These are phyloP conservation scores for Endoconidiophora laricicola DNA, from an alignment of 2,329 filamentous ascomycete genomes.

Conservation along the genomic window DNA sequence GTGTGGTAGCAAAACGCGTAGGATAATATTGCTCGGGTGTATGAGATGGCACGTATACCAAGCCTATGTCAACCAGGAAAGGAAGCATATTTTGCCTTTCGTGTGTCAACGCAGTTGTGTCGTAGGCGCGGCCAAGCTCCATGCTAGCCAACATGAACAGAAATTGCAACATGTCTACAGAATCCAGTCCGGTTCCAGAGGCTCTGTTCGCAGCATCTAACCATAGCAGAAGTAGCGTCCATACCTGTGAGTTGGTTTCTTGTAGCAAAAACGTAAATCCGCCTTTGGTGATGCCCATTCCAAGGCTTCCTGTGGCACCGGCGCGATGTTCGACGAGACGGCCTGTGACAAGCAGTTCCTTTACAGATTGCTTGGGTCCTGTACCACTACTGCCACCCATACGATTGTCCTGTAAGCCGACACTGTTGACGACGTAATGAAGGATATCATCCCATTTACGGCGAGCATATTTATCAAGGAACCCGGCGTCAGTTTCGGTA, in stretches of 20 bases:
- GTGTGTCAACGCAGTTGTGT: conserved; percentile 64
- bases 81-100: conserved; percentile 80
- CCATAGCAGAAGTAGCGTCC: conserved; percentile 87
- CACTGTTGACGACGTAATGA: conserved; percentile 80
- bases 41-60: conserved; percentile 56
- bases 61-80: conserved; percentile 78
- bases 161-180: conserved; percentile 88
- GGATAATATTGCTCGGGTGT: conserved; percentile 60
- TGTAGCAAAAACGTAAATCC: conserved; percentile 92
- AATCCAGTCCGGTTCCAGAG: conserved; percentile 52
- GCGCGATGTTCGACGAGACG: conserved; percentile 52
- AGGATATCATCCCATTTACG: conserved; percentile 91
- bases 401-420: conserved; percentile 31
- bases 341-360: conserved; percentile 65
- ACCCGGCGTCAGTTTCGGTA: conserved; percentile 47
- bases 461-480: conserved; percentile 72
- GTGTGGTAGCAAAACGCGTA: conserved; percentile 81
- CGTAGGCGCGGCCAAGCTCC: conserved; percentile 82
- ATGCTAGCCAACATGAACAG: conserved; percentile 89
- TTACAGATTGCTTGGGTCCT: conserved; percentile 60
- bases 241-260: conserved; percentile 91
- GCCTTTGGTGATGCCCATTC: conserved; percentile 68
- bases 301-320: conserved; percentile 36
- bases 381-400: conserved; percentile 29
- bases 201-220: conserved; percentile 59